Conservation (phyloP, 2,329 filamentous ascomycete species). For the Aaosphaeria arxii region DNA sequence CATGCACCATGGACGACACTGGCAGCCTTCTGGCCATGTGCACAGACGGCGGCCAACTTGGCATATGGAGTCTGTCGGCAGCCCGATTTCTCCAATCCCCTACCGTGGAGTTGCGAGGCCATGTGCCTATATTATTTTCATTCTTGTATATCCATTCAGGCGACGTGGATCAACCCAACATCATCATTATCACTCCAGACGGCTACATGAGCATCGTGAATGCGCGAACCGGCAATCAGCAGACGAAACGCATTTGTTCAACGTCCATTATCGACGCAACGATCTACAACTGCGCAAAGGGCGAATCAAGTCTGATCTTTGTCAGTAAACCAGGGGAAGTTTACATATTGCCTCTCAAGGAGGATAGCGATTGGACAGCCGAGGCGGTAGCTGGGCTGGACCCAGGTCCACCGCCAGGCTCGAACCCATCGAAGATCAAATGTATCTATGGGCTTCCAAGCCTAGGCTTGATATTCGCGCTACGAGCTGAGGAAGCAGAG, state of each 20-base stretch:
- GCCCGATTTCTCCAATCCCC: conserved; percentile 55
- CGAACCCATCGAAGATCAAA: conserved; percentile 46
- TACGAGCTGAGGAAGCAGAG: conserved; percentile 55
- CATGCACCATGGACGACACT: conserved; percentile 62
- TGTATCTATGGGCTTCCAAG: conserved; percentile 59
- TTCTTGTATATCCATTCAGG: conserved; percentile 31
- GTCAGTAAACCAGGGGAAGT: conserved; percentile 33
- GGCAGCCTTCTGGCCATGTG: conserved; percentile 67
- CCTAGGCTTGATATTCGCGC: conserved; percentile 60
- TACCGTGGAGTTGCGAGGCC: conserved; percentile 54
- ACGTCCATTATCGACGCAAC: conserved; percentile 24
- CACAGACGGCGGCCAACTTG: conserved; percentile 55
- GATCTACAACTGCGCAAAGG: conserved; percentile 24
- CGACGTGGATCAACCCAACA: conserved; percentile 32
- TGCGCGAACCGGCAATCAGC: conserved; percentile 41
- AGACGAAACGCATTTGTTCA: conserved; percentile 25
- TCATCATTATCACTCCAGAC: conserved; percentile 63
- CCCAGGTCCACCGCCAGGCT: conserved; percentile 32
- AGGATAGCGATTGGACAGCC: conserved; percentile 21
- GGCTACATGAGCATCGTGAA: conserved; percentile 61
- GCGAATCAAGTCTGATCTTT: conserved; percentile 27
- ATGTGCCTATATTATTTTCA: conserved; percentile 64
- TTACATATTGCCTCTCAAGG: conserved; percentile 26
- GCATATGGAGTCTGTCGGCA: conserved; percentile 62
- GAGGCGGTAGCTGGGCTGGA: conserved; percentile 34